Conservation (phyloP, 345 rosid species). For the Draba incana region DNA sequence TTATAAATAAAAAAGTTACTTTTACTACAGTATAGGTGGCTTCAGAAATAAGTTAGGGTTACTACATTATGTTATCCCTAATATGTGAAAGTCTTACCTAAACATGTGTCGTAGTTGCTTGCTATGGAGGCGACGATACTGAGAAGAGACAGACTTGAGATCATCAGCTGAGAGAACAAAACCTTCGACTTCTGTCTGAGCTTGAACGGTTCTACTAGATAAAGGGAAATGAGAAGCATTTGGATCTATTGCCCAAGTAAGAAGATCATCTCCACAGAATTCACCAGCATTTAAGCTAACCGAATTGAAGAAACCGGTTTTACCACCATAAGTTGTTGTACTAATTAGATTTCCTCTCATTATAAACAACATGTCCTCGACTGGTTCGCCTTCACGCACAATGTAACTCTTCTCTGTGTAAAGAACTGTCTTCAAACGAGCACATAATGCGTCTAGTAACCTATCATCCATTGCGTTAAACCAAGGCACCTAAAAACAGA, state of each 20-base stretch:
- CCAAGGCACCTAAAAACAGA: constrained; percentile 49
- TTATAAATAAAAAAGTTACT: not conserved
- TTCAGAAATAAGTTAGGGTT: constrained; percentile 18
- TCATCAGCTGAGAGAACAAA: constrained; percentile 47
- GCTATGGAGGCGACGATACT: constrained; percentile 46
- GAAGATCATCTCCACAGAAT: constrained; percentile 51
- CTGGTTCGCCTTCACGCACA: constrained; percentile 51
- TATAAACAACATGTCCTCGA: constrained; percentile 49
- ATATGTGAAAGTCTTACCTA: constrained; percentile 9
- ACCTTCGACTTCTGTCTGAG: constrained; percentile 48
- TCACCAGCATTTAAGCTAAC: constrained; percentile 30
- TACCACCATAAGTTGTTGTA: constrained; percentile 48
- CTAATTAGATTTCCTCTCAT: constrained; percentile 41
- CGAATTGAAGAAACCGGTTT: constrained; percentile 41
- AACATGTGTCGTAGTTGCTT: constrained; percentile 43
- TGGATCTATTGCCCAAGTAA: constrained; percentile 59
- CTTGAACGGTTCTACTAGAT: constrained; percentile 44
- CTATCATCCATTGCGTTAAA: constrained; percentile 50
- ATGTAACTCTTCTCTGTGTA: constrained; percentile 44
- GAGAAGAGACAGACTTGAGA: constrained; percentile 42
- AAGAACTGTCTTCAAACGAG: constrained; percentile 39
- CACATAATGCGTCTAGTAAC: constrained; percentile 45
- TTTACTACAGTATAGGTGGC: not conserved
- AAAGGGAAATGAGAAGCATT: constrained; percentile 42
- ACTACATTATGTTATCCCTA: not conserved